A percentile compares a stretch with the other conserved stretches of the same genome.
phyloP scores from a whole-genome alignment of 2,329 filamentous ascomycete genomes.

The Claviceps africana region DNA sequence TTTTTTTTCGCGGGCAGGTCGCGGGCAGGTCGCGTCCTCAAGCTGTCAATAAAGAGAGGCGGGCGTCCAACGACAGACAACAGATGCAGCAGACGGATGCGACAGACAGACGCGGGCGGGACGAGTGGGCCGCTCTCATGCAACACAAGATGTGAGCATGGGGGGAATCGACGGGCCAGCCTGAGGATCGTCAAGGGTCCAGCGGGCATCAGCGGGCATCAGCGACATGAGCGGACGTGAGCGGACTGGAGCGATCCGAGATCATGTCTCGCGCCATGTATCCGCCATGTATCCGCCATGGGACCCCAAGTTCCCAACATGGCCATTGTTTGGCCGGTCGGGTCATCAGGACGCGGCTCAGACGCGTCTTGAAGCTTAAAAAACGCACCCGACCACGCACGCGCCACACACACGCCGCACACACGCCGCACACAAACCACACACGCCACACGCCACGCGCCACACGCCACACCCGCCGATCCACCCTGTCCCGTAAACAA shows the following conservation, averaged over 20 bases:
- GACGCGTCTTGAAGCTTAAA: background rate
- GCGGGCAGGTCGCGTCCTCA: background rate
- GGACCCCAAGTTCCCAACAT: too few relatives aligned
- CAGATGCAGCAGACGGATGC: background rate
- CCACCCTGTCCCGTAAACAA: background rate
- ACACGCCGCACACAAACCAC: too few relatives aligned
- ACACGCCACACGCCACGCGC: too few relatives aligned
- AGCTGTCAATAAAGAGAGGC: background rate
- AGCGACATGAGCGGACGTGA: background rate
- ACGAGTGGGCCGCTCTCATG: conserved; percentile 2
- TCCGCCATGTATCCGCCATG: background rate
- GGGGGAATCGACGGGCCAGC: too few relatives aligned
- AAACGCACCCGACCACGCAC: background rate
- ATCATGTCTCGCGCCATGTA: background rate
- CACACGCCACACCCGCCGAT: background rate
- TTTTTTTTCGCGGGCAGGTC: background rate
- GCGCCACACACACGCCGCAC: too few relatives aligned
- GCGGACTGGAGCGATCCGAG: background rate
- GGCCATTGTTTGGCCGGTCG: too few relatives aligned
- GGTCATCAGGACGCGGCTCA: background rate
- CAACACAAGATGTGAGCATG: background rate
- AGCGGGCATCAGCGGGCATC: background rate
- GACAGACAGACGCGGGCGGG: background rate
- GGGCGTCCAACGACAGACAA: background rate
- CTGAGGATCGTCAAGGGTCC: background rate